Evolutionary conservation across 495 filamentous ascomycete species (phyloP).

Genomic region (Schizothecium vesticola): DNA sequence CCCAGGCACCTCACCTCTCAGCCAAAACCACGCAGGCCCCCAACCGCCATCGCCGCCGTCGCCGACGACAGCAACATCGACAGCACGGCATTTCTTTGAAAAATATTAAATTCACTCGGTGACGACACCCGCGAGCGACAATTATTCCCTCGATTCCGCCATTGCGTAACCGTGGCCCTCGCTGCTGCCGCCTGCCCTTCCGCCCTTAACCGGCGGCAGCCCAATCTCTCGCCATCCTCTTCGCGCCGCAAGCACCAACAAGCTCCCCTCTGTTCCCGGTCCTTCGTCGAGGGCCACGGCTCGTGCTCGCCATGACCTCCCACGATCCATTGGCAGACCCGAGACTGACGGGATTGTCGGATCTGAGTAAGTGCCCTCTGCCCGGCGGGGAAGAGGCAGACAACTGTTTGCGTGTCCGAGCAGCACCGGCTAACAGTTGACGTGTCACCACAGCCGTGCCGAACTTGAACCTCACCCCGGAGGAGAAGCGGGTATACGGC

Average conservation of each 20-base stretch:
- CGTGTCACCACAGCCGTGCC: conserved; percentile 44
- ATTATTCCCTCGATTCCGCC: not conserved
- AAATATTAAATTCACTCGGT: not conserved
- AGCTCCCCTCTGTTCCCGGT: not conserved
- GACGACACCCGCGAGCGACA: not conserved
- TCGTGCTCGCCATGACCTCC: conserved; percentile 27
- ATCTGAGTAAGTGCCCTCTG: not conserved
- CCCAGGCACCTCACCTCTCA: not conserved
- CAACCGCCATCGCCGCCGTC: not conserved
- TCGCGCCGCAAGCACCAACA: not conserved
- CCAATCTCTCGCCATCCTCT: conserved; percentile 1
- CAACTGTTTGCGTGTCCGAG: not conserved
- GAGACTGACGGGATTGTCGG: not conserved
- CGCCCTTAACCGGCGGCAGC: conserved; percentile 7
- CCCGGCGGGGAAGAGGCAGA: conserved; percentile 1
- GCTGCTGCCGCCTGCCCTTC: not conserved
- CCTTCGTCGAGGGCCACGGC: conserved; percentile 6
- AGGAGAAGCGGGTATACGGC: conserved; percentile 90
- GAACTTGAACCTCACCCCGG: conserved; percentile 78
- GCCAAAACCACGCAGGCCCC: not conserved
- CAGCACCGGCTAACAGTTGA: not conserved
- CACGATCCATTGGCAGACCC: conserved; percentile 21
- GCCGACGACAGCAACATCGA: not conserved
- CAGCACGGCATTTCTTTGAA: not conserved
- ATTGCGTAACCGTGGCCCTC: not conserved